phyloP scores from a whole-genome alignment of 306 rosid species.

The Sicyos edulis region DNA sequence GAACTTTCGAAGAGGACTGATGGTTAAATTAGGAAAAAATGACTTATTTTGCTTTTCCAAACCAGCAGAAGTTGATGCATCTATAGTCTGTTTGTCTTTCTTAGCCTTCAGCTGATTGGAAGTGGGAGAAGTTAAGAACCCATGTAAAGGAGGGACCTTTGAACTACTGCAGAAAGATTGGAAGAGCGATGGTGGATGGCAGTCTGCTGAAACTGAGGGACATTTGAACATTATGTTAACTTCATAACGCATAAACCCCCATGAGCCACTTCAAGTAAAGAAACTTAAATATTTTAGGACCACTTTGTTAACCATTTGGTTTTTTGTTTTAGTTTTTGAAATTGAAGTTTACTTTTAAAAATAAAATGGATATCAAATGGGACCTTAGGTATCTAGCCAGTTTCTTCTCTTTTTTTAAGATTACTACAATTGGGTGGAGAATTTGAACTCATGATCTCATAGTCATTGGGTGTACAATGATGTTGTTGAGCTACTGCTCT shows the following conservation, averaged over 20 bases:
- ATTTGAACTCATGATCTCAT: too few relatives aligned
- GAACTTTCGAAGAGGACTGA: slow-evolving; percentile 79
- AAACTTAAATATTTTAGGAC: too few relatives aligned
- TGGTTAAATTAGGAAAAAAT: slow-evolving; percentile 46
- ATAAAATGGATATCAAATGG: too few relatives aligned
- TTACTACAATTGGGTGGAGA: too few relatives aligned
- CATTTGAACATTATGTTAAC: background rate
- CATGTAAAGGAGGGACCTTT: slow-evolving; percentile 58
- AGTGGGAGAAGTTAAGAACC: slow-evolving; percentile 35
- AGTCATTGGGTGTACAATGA: too few relatives aligned
- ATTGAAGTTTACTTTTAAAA: too few relatives aligned
- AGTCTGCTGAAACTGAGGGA: slow-evolving; percentile 21
- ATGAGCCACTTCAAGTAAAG: background rate
- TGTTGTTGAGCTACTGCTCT: too few relatives aligned
- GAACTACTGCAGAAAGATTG: slow-evolving; percentile 59
- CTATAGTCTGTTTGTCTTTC: slow-evolving; percentile 39
- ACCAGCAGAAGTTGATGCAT: slow-evolving; percentile 31
- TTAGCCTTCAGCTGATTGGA: slow-evolving; percentile 31
- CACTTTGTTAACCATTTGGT: too few relatives aligned
- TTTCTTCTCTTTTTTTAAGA: too few relatives aligned
- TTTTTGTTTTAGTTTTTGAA: too few relatives aligned
- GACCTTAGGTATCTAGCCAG: too few relatives aligned
- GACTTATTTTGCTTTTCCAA: slow-evolving; percentile 33
- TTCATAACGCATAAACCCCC: background rate
- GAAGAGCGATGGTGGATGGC: slow-evolving; percentile 28